Evolutionary conservation across 331 rosid genomes (phyloP).

Genomic region (Spiraea crenata): DNA sequence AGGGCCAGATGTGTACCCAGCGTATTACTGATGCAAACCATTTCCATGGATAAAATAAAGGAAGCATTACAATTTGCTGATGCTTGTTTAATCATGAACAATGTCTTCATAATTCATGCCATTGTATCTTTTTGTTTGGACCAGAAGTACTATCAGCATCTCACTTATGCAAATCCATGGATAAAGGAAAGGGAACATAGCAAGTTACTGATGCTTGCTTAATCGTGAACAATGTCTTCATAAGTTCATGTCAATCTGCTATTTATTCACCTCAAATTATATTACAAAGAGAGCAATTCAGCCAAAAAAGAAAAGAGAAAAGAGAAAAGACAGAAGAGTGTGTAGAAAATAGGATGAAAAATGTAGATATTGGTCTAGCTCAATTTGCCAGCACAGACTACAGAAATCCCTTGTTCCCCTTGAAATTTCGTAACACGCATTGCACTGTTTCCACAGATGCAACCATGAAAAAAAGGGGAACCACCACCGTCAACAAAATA

Average conservation of each 20-base stretch:
- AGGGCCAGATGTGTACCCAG: no score
- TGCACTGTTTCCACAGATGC: constrained; percentile 47
- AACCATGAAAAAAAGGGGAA: constrained; percentile 77
- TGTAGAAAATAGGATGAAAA: constrained; percentile 30
- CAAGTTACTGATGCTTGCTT: background rate
- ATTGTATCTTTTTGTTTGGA: no score
- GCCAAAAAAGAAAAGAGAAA: constrained; percentile 16
- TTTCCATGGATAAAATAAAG: background rate
- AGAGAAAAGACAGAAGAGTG: constrained; percentile 1
- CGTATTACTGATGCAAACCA: background rate
- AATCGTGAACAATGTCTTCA: background rate
- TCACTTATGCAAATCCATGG: no score
- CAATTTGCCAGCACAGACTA: constrained; percentile 32
- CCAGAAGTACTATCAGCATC: no score
- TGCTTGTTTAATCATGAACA: background rate
- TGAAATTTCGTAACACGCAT: constrained; percentile 56
- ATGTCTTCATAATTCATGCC: background rate
- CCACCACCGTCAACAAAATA: constrained; percentile 43
- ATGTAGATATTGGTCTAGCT: constrained; percentile 38
- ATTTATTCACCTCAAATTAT: constrained; percentile 45
- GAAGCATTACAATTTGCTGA: background rate
- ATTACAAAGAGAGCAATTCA: constrained; percentile 42
- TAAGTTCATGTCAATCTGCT: constrained; percentile 20
- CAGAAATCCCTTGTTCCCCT: constrained; percentile 26
- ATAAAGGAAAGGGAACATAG: no score